A percentile compares a stretch with the other conserved stretches of the same genome.
These are phyloP conservation scores for Aristolochia fimbriata DNA, from an alignment of 164 flowering plant species.

Conservation along the genomic window DNA sequence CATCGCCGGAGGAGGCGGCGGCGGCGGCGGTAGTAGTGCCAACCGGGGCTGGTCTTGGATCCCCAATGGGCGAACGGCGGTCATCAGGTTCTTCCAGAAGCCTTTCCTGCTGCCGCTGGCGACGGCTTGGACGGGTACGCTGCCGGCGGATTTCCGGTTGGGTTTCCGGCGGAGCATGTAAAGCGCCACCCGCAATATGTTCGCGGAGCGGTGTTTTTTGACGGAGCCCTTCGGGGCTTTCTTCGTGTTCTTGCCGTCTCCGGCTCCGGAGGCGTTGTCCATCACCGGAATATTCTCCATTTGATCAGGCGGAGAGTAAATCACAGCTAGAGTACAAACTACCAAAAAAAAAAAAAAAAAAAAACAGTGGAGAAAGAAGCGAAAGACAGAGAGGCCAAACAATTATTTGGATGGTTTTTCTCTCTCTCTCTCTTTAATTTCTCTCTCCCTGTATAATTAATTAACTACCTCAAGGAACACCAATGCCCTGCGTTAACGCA, in stretches of 20 bases:
- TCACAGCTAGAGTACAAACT: too few species aligned
- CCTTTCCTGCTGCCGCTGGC: background rate
- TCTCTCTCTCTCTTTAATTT: too few species aligned
- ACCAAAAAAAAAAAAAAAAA: too few species aligned
- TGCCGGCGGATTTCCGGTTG: background rate
- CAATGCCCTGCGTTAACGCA: conserved; percentile 3
- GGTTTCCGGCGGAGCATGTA: conserved; percentile 1
- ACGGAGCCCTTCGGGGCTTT: background rate
- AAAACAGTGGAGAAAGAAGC: too few species aligned
- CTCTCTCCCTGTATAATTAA: too few species aligned
- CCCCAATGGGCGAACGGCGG: background rate
- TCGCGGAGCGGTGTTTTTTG: background rate
- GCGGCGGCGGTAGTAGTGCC: too few species aligned
- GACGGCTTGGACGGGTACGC: background rate
- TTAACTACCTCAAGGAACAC: too few species aligned
- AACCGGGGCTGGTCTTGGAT: background rate
- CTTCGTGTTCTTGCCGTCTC: background rate
- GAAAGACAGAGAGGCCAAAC: too few species aligned
- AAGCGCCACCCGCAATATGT: conserved; percentile 1
- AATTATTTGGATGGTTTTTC: too few species aligned
- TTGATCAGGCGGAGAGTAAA: too few species aligned
- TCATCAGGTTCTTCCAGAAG: background rate
- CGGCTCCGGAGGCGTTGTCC: background rate
- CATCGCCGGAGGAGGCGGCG: background rate
- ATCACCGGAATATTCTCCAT: too few species aligned